These are phyloP conservation scores for Bullera alba DNA, from an alignment of 768 basidiomycete species.

Conservation along the genomic window DNA sequence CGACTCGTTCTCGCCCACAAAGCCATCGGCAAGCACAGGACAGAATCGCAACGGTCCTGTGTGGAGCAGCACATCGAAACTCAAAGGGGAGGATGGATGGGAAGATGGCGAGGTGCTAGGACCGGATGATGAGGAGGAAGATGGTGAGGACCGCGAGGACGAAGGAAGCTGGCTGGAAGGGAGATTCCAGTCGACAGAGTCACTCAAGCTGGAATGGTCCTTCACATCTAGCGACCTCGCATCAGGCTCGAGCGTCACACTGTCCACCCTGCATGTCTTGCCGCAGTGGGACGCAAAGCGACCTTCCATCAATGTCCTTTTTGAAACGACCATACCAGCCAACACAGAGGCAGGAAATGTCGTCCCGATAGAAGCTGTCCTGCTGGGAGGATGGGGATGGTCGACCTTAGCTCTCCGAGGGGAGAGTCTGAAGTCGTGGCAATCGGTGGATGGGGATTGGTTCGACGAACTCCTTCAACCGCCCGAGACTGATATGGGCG, in stretches of 20 bases:
- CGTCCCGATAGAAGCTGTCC: conserved; percentile 9
- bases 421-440: conserved; percentile 13
- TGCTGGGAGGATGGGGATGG: conserved; percentile 33
- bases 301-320: conserved; percentile 18
- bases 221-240: conserved; percentile 7
- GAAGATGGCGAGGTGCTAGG: conserved; percentile 25
- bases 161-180: conserved; percentile 29
- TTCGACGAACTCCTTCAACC: no score
- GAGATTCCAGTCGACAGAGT: conserved; percentile 34
- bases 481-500: conserved; percentile 2
- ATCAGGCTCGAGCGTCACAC: no score
- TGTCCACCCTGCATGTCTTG: conserved; percentile 8
- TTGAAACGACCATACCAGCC: conserved; percentile 2
- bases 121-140: conserved; percentile 13
- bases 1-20: conserved; percentile 3
- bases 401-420: conserved; percentile 14
- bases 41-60: not conserved
- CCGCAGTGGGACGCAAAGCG: conserved; percentile 10
- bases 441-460: conserved; percentile 14
- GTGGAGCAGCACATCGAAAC: not conserved
- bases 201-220: conserved; percentile 29
- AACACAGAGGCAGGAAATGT: not conserved
- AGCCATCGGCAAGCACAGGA: not conserved
- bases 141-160: conserved; percentile 11
- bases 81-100: conserved; percentile 20